Evolutionary conservation across 2,329 filamentous ascomycete species (phyloP), one percentile per base, ranked within the genome.

Genomic region (Penicillium rolfsii): DNA sequence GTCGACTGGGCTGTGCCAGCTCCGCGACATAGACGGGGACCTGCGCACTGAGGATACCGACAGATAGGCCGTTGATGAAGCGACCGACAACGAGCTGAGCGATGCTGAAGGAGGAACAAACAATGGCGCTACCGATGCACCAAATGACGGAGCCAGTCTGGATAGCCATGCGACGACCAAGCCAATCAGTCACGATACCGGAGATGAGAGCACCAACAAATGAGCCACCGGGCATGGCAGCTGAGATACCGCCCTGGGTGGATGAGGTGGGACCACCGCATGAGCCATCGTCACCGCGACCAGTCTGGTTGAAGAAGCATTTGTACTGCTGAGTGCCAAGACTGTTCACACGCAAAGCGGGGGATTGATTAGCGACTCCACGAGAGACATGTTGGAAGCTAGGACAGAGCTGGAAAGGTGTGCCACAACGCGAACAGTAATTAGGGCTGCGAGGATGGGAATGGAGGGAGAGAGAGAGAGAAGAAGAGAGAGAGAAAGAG

Each of bases 151-250:
- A 77, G 49, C 83, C 84, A 57, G 83, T 73, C 73, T 84, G 82
- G 63, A 87, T 85, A 3, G 83, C 74, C 5, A 68, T 76, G 67
- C 83, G 83, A 52, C 85, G 82, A 56, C 85, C 84, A 38, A 85
- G 73, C 8, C 73, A 79, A 70, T 88, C 86, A 22, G 85, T 83
- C 33, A 88, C 71, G 67, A 81, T 84, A 45, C 77, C 76, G 26
- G 85, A 87, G 52, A 76, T 60, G 45, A 88, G 74, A 60, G 85
- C 84, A 56, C 85, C 89, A 9, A 89, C 74, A 63, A 90, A 86
- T 4, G 88, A 91, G 16, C 90, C 89, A 52, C 85, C 89, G 16
- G 89, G 86, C 89, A 92, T 91, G 1, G 89, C 80, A 24, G 88
- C 88, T 2, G 88, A 90, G 73, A 91, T 91, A 49, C 84, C 88